Evolutionary conservation across 179 eudicot genomes (phyloP).

Genomic region (Monotropa hypopitys): DNA sequence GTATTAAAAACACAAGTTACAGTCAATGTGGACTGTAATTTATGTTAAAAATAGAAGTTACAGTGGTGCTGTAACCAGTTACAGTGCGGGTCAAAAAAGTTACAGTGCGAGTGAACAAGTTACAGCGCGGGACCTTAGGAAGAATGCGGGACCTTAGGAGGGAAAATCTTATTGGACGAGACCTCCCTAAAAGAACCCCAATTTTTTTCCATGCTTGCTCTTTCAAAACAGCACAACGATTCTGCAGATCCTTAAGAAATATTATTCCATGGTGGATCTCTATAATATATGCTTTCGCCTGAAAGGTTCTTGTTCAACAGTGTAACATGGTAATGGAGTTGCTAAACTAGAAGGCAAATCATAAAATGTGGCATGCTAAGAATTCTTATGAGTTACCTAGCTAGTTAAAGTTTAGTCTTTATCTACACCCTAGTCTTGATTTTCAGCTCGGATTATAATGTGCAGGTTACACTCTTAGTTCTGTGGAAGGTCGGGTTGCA

Average conservation of each 20-base stretch:
- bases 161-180: no score
- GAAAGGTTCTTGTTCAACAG: not conserved
- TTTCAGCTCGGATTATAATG: not conserved
- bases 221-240: not conserved
- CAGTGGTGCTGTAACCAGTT: no score
- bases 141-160: no score
- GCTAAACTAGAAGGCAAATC: not conserved
- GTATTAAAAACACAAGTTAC: no score
- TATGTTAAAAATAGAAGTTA: no score
- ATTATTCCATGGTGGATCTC: not conserved
- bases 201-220: not conserved
- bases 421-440: not conserved
- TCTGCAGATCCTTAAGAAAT: not conserved
- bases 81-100: no score
- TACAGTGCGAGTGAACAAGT: no score
- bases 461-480: conserved; percentile 93
- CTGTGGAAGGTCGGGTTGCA: conserved; percentile 95
- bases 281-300: not conserved
- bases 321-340: not conserved
- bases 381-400: not conserved
- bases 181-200: no score
- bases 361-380: not conserved
- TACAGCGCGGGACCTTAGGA: no score
- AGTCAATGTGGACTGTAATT: no score
- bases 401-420: not conserved